phyloP scores from a whole-genome alignment of 2,329 filamentous ascomycete genomes.

The Epichloe scottii region DNA sequence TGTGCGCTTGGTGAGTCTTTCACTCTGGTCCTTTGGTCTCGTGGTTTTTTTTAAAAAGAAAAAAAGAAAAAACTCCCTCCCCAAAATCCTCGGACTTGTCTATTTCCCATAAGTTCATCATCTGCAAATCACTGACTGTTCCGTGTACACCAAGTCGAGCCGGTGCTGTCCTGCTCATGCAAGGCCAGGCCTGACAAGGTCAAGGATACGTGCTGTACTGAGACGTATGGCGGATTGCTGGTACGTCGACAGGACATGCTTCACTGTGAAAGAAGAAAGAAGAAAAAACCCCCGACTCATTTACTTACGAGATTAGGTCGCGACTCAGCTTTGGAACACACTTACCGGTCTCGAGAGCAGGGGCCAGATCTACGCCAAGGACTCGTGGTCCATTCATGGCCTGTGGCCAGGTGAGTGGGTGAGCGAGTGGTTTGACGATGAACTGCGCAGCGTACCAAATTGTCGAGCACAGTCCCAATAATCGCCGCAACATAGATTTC shows the following conservation, averaged over 20 bases:
- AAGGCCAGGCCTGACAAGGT: slow-evolving; percentile 30
- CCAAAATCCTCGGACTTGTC: no score
- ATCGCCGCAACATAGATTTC: slow-evolving; percentile 20
- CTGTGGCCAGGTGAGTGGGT: slow-evolving; percentile 34
- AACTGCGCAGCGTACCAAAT: no score
- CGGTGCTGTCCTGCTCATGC: slow-evolving; percentile 34
- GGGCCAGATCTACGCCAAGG: slow-evolving; percentile 44
- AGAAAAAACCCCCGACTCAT: not conserved
- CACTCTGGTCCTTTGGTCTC: no score
- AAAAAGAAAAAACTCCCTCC: no score
- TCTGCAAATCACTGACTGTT: no score
- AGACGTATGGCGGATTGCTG: slow-evolving; percentile 52
- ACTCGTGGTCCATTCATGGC: slow-evolving; percentile 48
- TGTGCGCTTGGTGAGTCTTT: slow-evolving; percentile 32
- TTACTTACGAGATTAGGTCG: slow-evolving; percentile 22
- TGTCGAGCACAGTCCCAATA: no score
- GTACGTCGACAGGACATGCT: slow-evolving; percentile 13
- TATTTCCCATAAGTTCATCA: no score
- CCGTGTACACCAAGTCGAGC: slow-evolving; percentile 5
- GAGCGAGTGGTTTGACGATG: not conserved
- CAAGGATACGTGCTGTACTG: slow-evolving; percentile 47
- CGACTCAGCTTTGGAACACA: slow-evolving; percentile 53
- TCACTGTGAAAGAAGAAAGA: no score
- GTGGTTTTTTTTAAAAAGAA: no score
- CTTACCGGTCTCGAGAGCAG: slow-evolving; percentile 46